Conservation (phyloP, 345 rosid species). For the Iberis pinnata region DNA sequence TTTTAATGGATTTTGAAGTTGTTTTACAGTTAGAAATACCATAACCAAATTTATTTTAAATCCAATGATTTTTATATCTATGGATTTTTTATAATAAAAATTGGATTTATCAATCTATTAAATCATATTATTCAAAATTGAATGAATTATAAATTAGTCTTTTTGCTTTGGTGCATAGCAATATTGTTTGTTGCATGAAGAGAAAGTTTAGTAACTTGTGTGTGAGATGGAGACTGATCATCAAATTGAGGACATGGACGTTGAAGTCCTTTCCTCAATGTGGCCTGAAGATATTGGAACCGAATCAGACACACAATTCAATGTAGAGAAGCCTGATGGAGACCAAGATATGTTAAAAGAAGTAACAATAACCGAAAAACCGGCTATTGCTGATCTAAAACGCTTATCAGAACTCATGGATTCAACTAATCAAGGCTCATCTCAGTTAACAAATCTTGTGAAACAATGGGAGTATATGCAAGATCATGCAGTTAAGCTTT, state of each 20-base stretch:
- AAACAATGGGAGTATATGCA: constrained; percentile 86
- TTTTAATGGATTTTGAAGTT: too few species aligned
- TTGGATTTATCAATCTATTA: too few species aligned
- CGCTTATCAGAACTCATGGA: constrained; percentile 50
- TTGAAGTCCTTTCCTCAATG: constrained; percentile 77
- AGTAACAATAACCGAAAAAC: constrained; percentile 50
- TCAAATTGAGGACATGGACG: constrained; percentile 71
- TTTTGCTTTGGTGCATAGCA: too few species aligned
- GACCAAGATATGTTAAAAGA: constrained; percentile 87
- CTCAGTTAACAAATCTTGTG: constrained; percentile 75
- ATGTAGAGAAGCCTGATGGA: constrained; percentile 64
- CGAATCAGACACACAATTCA: constrained; percentile 74
- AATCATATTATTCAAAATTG: too few species aligned
- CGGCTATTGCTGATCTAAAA: constrained; percentile 54
- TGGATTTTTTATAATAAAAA: too few species aligned
- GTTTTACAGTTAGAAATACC: too few species aligned
- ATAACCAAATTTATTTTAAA: too few species aligned
- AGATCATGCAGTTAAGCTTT: constrained; percentile 64
- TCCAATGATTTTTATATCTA: too few species aligned
- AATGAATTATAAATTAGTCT: too few species aligned
- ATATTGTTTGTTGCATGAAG: too few species aligned
- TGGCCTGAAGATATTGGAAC: constrained; percentile 85
- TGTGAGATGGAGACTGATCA: constrained; percentile 59
- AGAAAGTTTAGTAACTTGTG: constrained; percentile 29
- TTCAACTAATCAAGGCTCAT: constrained; percentile 64